These are phyloP conservation scores for Discostella stelligeroides DNA, from an alignment of 108 stramenopile genomes.

Conservation along the genomic window DNA sequence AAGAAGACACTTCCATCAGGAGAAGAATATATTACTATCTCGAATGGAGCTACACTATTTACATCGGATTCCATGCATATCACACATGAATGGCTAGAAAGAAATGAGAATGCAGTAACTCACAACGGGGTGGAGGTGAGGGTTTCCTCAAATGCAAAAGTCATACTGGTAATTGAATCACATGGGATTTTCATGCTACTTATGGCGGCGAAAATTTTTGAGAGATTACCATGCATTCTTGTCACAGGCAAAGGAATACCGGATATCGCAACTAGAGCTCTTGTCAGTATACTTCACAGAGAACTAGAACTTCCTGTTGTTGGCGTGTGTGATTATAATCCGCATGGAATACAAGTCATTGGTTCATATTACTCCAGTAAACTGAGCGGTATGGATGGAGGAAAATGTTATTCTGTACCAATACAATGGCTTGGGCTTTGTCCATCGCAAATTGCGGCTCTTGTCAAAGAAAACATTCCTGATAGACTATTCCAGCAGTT, in stretches of 20 bases:
- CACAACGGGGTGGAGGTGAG: conserved; percentile 34
- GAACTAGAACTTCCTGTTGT: conserved; percentile 70
- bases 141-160: conserved; percentile 52
- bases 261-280: conserved; percentile 84
- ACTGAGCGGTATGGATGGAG: conserved; percentile 47
- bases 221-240: conserved; percentile 88
- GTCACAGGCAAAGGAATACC: conserved; percentile 98
- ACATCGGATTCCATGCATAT: conserved; percentile 62
- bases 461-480: conserved; percentile 27
- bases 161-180: conserved; percentile 95
- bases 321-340: conserved; percentile 85
- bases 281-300: conserved; percentile 65
- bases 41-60: conserved; percentile 50
- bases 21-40: conserved; percentile 30
- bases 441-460: conserved; percentile 62
- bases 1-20: conserved; percentile 42
- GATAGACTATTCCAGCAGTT: conserved; percentile 54
- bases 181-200: conserved; percentile 97
- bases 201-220: conserved; percentile 90
- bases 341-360: conserved; percentile 74
- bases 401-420: conserved; percentile 49
- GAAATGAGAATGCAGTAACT: conserved; percentile 19
- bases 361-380: conserved; percentile 59
- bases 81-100: conserved; percentile 58
- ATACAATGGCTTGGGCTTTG: conserved; percentile 82